Evolutionary conservation across 1,139 yeast species (phyloP), one percentile per base, ranked within the genome.

Genomic region (Nakaseomyces sp.): DNA sequence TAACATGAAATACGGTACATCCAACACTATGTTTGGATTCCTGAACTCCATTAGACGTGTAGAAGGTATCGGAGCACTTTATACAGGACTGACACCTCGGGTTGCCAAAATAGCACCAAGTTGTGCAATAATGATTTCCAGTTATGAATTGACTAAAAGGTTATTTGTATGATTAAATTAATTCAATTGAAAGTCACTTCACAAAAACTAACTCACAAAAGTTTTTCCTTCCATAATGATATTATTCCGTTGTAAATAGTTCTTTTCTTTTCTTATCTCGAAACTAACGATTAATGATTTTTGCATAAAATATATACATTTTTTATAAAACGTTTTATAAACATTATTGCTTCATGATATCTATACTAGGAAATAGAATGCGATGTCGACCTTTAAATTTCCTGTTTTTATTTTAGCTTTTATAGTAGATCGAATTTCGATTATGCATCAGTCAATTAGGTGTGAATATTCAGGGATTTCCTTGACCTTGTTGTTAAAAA

Each of bases 111-210:
- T 91, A 35, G 96, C 96, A 0, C 98, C 98, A 3, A 83, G 96
- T 10, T 91, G 98, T 73, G 98, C 98, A 2, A 91, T 91, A 31
- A 93, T 91, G 99, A 89, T 91, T 43, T 86, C 97, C 2, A 83
- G 94, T 37, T 91, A 91, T 63, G 98, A 91, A 62, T 70, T 89
- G 43, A 86, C 95, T 26, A 93, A 93, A 64, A 76, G 75, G 55
- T 67, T 82, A 33, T 76, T 82, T 22, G 12, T 19, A n/a, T 32
- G 25, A 32, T 5, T 32, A 4, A 32, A 2, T 7, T 5, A n/a
- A 16, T 30, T 22, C 24, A 28, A 28, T 12, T 12, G 5, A 8
- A n/a, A 30, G 19, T n/a, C 33, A 13, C 4, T 15, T 30, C 33
- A 30, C n/a, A n/a, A n/a, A n/a, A n/a, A n/a, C n/a, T n/a, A n/a